A percentile compares a stretch with the other conserved stretches of the same genome.
Evolutionary conservation across 768 basidiomycete genomes (phyloP).

Genomic region (Gymnopilus junonius): DNA sequence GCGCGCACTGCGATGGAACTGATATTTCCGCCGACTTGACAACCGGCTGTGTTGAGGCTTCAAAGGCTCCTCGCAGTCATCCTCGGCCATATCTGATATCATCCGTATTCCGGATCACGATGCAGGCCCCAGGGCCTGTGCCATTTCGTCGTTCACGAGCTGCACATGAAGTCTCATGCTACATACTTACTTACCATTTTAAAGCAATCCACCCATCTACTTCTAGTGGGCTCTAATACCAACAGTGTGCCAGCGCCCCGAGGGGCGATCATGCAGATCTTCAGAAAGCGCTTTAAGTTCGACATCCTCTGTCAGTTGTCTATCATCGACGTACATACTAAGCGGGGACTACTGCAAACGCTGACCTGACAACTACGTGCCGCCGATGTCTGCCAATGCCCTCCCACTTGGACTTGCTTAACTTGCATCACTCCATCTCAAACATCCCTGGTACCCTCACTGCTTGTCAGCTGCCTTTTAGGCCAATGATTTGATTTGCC

Average conservation of each 20-base stretch:
- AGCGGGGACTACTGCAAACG: background rate
- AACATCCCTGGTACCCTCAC: background rate
- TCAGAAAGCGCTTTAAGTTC: background rate
- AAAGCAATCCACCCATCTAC: background rate
- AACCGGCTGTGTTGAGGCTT: conserved; percentile 5
- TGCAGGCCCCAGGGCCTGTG: too few species aligned
- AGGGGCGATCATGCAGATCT: background rate
- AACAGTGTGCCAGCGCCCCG: background rate
- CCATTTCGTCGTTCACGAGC: background rate
- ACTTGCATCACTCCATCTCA: background rate
- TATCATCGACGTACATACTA: background rate
- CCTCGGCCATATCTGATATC: background rate
- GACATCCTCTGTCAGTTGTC: background rate
- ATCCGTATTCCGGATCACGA: too few species aligned
- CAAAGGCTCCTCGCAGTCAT: background rate
- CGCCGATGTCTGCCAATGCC: background rate
- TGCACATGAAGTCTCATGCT: too few species aligned
- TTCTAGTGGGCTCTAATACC: background rate
- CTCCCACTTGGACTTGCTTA: background rate
- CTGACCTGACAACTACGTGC: background rate
- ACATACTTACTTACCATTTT: background rate
- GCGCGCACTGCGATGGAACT: background rate
- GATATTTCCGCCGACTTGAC: conserved; percentile 17
- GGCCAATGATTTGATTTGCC: background rate
- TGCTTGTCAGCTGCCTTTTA: background rate